Evolutionary conservation across 352 stramenopile genomes (phyloP), one percentile per base, ranked within the genome.

Genomic region (Phytophthora fragariaefolia): DNA sequence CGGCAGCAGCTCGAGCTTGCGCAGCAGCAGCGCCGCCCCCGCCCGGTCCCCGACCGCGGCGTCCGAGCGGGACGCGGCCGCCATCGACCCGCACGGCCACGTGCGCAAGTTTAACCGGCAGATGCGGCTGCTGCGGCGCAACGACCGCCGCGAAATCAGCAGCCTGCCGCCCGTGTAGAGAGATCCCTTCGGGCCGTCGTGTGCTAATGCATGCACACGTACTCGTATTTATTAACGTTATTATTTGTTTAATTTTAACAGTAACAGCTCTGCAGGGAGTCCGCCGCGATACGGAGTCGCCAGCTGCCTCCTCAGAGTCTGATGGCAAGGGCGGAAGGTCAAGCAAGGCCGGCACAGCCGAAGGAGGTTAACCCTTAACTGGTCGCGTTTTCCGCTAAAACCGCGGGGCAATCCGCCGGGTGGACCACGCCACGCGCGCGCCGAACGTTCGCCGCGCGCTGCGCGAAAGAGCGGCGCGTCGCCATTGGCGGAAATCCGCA

Each of bases 101-200:
- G 59, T 69, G 24, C 76, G 67, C 42, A 93, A 91, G 56, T 93
- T 93, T 60, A 81, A 90, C 34, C 82, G 69, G 12, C 82, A 93
- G 62, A 93, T 93, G 85, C 79, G 74, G 36, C 64, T 82, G 17
- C 71, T 79, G 27, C 66, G 85, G n/a, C 76, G 85, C 49, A 90
- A 85, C 28, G 69, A 91, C 22, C 79, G 85, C 2, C 81, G 64
- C 27, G 85, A 84, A 28, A 47, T 40, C 5, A 74, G 46, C 68
- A 81, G 50, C 45, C 43, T 87, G 13, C 75, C 83, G 2, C 67
- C 58, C 13, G 67, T 79, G 23, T 74, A 70, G 59, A 40, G 23
- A 43, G 18, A 13, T 9, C n/a, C n/a, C n/a, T n/a, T n/a, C n/a
- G n/a, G n/a, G n/a, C n/a, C n/a, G n/a, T n/a, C n/a, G n/a, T n/a